Evolutionary conservation across 768 basidiomycete species (phyloP), one percentile per base, ranked within the genome.

Genomic region (Kwoniella bestiolae): DNA sequence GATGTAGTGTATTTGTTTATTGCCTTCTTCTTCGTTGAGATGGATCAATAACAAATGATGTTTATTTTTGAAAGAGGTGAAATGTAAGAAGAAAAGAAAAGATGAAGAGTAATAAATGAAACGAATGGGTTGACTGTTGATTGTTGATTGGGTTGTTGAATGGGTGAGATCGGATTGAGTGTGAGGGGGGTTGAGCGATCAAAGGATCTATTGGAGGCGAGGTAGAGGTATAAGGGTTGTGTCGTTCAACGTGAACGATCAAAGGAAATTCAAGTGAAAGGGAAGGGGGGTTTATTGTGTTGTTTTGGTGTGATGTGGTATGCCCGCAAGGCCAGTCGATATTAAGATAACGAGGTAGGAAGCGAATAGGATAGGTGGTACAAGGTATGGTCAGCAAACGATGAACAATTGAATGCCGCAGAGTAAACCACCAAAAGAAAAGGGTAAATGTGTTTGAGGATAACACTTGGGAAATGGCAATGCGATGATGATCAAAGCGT

Each of bases 11-110:
- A 9, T 16, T 55, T n/a, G 18, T 21, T 35, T 55, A 55, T 55
- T 55, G 52, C 52, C 60, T 26, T 61, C 60, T 61, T 61, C 60
- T 61, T 61, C 60, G 60, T 61, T 61, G 60, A 61, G 60, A 61
- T 25, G 60, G 52, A 55, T 55, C 52, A 55, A 55, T 55, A 55
- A 55, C 12, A 41, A 41, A 1, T 5, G 1, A 18, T 41, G 18
- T 41, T 41, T n/a, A 55, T 26, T 21, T 16, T 55, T 21, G 16
- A 28, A 5, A 21, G n/a, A 16, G n/a, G 12, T 5, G 16, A n/a
- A 26, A 21, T 6, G 18, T 18, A 55, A n/a, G 32, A 35, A 21
- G 18, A 32, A 53, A 53, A n/a, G 21, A 35, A 55, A 35, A 55
- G 52, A 14, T 0, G 29, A 16, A 29, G 26, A 11, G 11, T 28